phyloP scores from a whole-genome alignment of 192 early-diverging fungal genomes.

The Cetraspora pellucida region DNA sequence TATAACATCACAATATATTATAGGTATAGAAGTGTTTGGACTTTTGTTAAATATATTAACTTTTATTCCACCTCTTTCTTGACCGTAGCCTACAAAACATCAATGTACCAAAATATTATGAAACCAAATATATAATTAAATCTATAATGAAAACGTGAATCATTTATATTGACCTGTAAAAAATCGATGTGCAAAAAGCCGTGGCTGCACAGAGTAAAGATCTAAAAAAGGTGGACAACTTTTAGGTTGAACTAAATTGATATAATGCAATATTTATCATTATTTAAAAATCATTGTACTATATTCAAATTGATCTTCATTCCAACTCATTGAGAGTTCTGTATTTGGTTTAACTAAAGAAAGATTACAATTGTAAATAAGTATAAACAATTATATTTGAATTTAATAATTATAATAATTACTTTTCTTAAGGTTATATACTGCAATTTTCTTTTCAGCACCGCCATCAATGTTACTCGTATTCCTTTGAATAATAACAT shows the following conservation, averaged over 20 bases:
- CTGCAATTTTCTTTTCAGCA: constrained; percentile 34
- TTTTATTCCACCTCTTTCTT: constrained; percentile 82
- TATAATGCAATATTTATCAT: not conserved
- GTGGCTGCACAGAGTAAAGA: constrained; percentile 41
- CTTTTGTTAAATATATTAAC: constrained; percentile 74
- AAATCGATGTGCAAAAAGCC: constrained; percentile 61
- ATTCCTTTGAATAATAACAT: constrained; percentile 1
- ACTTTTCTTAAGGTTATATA: constrained; percentile 51
- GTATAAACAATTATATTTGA: not conserved
- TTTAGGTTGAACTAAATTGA: not conserved
- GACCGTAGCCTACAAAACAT: constrained; percentile 64
- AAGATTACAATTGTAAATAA: not conserved
- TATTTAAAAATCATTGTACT: constrained; percentile 38
- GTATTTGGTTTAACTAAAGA: not conserved
- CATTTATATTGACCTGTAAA: constrained; percentile 50
- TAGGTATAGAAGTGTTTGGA: constrained; percentile 39
- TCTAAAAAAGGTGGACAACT: not conserved
- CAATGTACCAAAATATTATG: constrained; percentile 10
- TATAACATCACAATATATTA: constrained; percentile 75
- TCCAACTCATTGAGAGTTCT: constrained; percentile 58
- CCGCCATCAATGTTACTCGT: not conserved
- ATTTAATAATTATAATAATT: not conserved
- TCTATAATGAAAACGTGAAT: too few species aligned
- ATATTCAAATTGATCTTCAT: constrained; percentile 47
- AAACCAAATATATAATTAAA: not conserved